Base-by-base conservation (phyloP, 371 early-diverging fungal genomes). In the Apophysomyces variabilis region DNA sequence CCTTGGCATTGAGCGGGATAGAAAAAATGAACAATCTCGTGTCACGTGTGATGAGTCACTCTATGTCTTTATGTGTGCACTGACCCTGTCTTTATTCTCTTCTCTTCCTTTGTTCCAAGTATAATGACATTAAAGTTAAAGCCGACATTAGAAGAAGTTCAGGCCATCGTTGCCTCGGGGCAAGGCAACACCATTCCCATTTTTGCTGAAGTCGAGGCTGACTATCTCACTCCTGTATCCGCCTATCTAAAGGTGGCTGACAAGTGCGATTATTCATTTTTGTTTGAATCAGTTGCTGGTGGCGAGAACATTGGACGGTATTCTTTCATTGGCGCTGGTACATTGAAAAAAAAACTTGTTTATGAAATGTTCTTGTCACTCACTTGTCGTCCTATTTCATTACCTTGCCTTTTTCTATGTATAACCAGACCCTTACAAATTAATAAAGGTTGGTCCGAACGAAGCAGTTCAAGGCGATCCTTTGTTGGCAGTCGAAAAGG, bases 261-360 rank as follows among this genome's bases (percentile, higher is more conserved):
- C 59, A 83, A 87, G 59, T 86, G 89, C 71, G 86, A 86, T 41
- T 88, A 94, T 73, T 95, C 95, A 14, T 98, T 98, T 74, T 69
- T 97, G 62, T 90, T 99, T 45, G 99, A 99, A 72, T 95, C 96
- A n/a, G 96, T 96, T 32, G 85, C 89, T 60, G 97, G 96, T 60
- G 96, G 96, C 46, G 99, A 96, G 67, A 93, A 90, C 65, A 94
- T 95, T 77, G 93, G 96, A 18, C 92, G 97, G 59, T 99, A 96
- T 76, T 96, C 96, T 36, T 95, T 97, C 72, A 86, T 99, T 66
- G 98, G 99, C 26, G 83, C 93, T 57, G 89, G 95, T 92, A 87
- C 75, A 72, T 72, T 7, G 32, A 37, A 39, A 9, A 14, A 44
- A 39, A 4, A 60, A 41, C 1, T 7, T 13, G 5, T 12, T 58